These are phyloP conservation scores for Leccinum ponderosum DNA, from an alignment of 1,284 basidiomycete genomes.

Conservation along the genomic window DNA sequence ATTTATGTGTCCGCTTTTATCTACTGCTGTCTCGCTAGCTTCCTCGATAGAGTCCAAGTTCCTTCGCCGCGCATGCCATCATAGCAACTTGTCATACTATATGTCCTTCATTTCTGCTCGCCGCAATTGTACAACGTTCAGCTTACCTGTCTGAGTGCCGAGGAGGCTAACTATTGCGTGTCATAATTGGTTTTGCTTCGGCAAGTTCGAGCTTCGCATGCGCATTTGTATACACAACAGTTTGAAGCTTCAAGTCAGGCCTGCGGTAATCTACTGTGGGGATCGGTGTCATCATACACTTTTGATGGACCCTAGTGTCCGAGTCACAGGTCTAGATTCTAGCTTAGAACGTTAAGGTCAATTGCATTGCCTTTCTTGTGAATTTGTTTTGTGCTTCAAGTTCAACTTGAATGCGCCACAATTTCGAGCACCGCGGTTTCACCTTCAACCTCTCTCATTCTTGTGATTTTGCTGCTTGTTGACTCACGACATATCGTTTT, in stretches of 20 bases:
- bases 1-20: not conserved
- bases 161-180: no score
- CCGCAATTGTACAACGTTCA: not conserved
- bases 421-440: not conserved
- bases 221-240: no score
- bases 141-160: no score
- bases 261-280: no score
- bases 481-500: not conserved
- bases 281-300: no score
- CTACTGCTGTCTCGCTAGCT: not conserved
- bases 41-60: not conserved
- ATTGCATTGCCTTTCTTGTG: not conserved
- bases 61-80: not conserved
- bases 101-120: slow-evolving; percentile 1
- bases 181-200: no score
- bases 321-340: no score
- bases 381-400: not conserved
- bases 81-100: not conserved
- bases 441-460: not conserved
- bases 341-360: no score
- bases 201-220: no score
- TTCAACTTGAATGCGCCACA: not conserved
- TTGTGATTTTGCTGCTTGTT: not conserved
- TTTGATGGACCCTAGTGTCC: no score
- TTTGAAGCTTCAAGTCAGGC: no score